These are phyloP conservation scores for Geosmithia flava DNA, from an alignment of 2,329 filamentous ascomycete species.

Conservation along the genomic window DNA sequence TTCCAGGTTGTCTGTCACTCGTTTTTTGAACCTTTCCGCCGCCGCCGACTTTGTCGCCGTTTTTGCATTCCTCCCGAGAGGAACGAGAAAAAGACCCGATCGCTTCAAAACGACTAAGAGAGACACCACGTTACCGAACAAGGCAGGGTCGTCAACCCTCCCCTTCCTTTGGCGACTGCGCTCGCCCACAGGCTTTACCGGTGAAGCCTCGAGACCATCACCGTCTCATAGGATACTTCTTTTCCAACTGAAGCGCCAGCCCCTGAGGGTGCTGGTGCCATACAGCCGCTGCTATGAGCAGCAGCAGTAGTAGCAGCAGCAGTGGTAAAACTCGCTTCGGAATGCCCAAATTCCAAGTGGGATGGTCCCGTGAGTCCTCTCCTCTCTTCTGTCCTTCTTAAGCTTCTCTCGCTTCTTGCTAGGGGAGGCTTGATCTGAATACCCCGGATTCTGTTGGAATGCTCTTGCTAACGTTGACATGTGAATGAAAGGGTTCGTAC, in stretches of 20 bases:
- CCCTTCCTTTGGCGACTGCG: not conserved
- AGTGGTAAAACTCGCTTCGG: constrained; percentile 3
- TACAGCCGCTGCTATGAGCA: constrained; percentile 4
- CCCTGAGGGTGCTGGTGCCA: not conserved
- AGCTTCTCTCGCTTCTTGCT: no score
- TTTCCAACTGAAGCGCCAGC: not conserved
- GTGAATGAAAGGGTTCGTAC: constrained; percentile 41
- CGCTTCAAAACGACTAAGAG: no score
- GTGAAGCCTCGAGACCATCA: not conserved
- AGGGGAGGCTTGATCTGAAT: not conserved
- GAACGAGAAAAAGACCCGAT: no score
- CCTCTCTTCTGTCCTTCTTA: not conserved
- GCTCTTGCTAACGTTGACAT: constrained; percentile 9
- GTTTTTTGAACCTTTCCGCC: constrained; percentile 1
- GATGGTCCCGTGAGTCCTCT: constrained; percentile 33
- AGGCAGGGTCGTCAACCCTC: no score
- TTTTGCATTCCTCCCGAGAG: not conserved
- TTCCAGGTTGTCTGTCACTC: constrained; percentile 3
- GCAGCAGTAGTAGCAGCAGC: constrained; percentile 4
- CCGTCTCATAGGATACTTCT: not conserved
- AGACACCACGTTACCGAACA: no score
- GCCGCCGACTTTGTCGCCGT: no score
- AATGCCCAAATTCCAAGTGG: constrained; percentile 28
- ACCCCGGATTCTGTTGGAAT: constrained; percentile 6
- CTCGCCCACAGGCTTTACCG: not conserved